Base-by-base conservation (phyloP, 805 yeast genomes). In the Crinitomyces ghanaensis region DNA sequence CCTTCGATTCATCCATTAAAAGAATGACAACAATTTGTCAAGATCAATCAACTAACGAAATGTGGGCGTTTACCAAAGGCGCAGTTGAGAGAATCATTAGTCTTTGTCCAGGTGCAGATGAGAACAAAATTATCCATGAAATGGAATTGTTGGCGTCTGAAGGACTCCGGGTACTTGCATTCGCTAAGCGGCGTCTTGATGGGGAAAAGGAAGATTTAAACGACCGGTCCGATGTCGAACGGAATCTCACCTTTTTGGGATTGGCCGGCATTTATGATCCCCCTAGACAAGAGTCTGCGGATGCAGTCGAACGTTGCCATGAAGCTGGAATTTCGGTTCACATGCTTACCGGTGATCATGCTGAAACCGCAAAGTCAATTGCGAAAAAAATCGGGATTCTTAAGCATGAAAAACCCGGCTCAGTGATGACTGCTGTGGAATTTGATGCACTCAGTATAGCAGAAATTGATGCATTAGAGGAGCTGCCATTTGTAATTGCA, bases 301-400 rank as follows among this genome's bases (percentile, higher is more conserved):
- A 62, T 8, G 69, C 81, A 4, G 86, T 79, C 15, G 68, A 67
- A 45, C 53, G 59, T 39, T 78, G 86, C 54, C 84, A 77, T 49
- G 62, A 54, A 30, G 88, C 88, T 11, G 88, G 88, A 40, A 74
- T 79, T 44, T 72, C 74, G 42, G 86, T 79, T 29, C 83, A 74
- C 45, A 79, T 79, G 88, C 66, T 80, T 26, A 79, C 88, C 13
- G 88, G 88, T 41, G 88, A 79, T 51, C 84, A 77, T 47, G 80
- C 78, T 6, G 77, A 77, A 23, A 79, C 88, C 27, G 88, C 88
- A 12, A 62, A 63, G 37, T 83, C 86, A 4, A 79, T 79, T 60
- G 86, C 88, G 12, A 76, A 73, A 52, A 85, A 79, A 52, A 85
- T 79, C 32, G 86, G 86, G 11, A 79, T 79, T 39, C 54, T 79